Base-by-base conservation (phyloP, 2,329 filamentous ascomycete species). In the Colletotrichum orchidophilum region DNA sequence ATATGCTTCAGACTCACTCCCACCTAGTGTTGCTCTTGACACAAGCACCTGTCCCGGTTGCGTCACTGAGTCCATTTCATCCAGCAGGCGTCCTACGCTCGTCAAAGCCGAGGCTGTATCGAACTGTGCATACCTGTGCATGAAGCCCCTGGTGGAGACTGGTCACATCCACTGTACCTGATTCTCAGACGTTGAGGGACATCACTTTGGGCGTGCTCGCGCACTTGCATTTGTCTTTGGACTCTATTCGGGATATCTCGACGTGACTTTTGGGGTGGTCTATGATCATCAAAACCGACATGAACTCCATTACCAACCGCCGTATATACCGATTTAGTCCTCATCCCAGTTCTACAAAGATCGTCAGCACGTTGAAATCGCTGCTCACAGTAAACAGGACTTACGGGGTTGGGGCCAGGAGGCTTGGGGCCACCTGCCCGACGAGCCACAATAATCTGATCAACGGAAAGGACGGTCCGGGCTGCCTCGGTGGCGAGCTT, bases 361-460 rank as follows among this genome's bases (percentile, higher is more conserved):
- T 49, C 7, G 77, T 85, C 76, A 83, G 80, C 67, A 66, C 58
- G 24, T 29, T n/a, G 27, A 33, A 13, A 18, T 46, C 24, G 52
- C 42, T 3, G 13, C 21, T 50, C 2, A 24, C 26, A 2, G 27
- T 27, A 61, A 49, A 9, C 33, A 9, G 46, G 63, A 82, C 86
- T 78, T 79, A 88, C 86, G 55, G 95, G 93, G 84, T 98, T 98
- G 76, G 95, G 96, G 57, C 93, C 95, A 33, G 96, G 96, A 67
- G 96, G 96, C 88, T 99, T 99, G 26, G 97, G 96, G 46, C 96
- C 96, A 79, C 96, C 96, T 58, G 97, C 96, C 85, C 98, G 96
- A 84, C 96, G 91, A 74, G 97, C 95, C 69, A 99, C 96, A 80
- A 99, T 99, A 80, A 99, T 99, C 85, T 99, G 97, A 83, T 99